phyloP scores from a whole-genome alignment of 495 filamentous ascomycete species.

The Bacidia rubella region DNA sequence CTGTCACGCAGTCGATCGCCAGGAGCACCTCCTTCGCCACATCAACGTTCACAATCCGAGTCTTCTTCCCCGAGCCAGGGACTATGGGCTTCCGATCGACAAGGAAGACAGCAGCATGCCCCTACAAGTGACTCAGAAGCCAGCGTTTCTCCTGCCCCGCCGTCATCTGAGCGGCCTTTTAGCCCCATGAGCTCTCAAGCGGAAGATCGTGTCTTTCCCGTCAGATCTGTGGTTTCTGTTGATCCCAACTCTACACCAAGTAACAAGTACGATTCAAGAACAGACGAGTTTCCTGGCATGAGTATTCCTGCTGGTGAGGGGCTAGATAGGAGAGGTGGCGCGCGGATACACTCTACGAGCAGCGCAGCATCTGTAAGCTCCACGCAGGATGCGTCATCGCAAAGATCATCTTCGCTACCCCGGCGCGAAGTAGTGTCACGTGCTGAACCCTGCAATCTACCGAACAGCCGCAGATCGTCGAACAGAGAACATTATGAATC shows the following conservation, averaged over 20 bases:
- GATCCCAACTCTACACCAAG: constrained; percentile 33
- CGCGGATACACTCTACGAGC: constrained; percentile 9
- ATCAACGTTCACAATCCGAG: constrained; percentile 6
- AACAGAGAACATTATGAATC: neutral
- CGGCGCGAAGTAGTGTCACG: neutral
- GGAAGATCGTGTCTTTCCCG: constrained; percentile 65
- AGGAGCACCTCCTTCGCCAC: neutral
- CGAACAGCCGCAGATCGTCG: neutral
- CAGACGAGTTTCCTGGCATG: constrained; percentile 17
- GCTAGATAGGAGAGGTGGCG: constrained; percentile 3
- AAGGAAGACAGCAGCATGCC: neutral
- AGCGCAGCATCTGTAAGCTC: constrained; percentile 4
- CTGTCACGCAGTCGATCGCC: neutral
- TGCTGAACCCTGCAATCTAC: neutral
- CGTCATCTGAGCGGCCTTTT: constrained; percentile 14
- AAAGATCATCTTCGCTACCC: neutral
- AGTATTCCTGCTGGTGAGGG: constrained; percentile 9
- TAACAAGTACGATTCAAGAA: constrained; percentile 5
- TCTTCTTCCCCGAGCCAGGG: constrained; percentile 2
- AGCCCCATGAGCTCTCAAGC: constrained; percentile 28
- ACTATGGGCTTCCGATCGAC: neutral
- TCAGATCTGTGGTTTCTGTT: constrained; percentile 69
- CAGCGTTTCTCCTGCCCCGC: constrained; percentile 2
- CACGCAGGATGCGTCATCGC: neutral
- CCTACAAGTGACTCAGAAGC: neutral